Evolutionary conservation across 208 protist species (phyloP).

Genomic region (Blastocrithidia nonstop): DNA sequence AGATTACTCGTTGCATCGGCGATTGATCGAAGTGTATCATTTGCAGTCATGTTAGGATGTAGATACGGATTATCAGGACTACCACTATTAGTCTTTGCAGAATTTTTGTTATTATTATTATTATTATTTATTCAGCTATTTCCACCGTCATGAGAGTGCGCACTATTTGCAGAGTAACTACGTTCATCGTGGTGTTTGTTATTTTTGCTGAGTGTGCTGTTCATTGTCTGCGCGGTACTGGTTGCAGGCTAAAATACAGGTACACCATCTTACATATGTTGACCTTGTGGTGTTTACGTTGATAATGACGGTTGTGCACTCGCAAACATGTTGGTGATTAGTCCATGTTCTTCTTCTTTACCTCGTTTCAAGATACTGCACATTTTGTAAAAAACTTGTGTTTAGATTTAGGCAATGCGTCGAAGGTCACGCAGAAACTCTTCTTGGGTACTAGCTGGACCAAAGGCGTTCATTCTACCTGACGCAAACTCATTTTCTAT

Average conservation of each 20-base stretch:
- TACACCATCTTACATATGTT: neutral
- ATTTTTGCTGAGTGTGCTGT: neutral
- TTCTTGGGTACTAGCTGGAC: constrained; percentile 38
- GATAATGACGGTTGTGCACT: constrained; percentile 18
- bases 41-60: too few relatives aligned
- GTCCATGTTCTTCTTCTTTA: constrained; percentile 28
- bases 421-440: constrained; percentile 55
- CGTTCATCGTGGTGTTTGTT: neutral
- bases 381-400: constrained; percentile 71
- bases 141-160: neutral
- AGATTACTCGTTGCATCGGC: too few relatives aligned
- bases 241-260: neutral
- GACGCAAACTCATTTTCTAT: constrained; percentile 71
- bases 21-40: too few relatives aligned
- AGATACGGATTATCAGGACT: too few relatives aligned
- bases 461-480: constrained; percentile 77
- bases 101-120: neutral
- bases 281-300: neutral
- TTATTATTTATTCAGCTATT: neutral
- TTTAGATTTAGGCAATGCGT: constrained; percentile 69
- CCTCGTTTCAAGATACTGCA: constrained; percentile 58
- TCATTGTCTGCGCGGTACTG: neutral
- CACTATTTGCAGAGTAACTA: neutral
- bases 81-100: neutral
- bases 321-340: constrained; percentile 57